phyloP scores from a whole-genome alignment of 1,284 basidiomycete genomes.

The Grifola frondosa region DNA sequence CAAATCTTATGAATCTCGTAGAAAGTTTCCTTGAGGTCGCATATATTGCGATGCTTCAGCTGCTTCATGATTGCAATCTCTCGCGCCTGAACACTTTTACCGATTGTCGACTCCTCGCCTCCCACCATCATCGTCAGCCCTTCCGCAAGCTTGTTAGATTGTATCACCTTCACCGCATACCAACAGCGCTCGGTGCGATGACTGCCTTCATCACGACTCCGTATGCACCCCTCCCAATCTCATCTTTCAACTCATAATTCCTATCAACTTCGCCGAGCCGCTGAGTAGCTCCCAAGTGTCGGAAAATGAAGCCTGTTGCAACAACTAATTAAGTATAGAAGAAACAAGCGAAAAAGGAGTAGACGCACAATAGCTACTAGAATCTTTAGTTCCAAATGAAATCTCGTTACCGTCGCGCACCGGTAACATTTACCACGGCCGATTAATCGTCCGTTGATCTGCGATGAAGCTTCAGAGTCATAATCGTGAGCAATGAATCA shows the following conservation, averaged over 20 bases:
- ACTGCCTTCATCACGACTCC: constrained; percentile 77
- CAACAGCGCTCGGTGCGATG: constrained; percentile 54
- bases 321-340: neutral
- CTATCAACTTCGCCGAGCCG: constrained; percentile 54
- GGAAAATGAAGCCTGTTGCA: constrained; percentile 49
- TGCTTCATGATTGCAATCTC: constrained; percentile 76
- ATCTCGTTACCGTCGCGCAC: constrained; percentile 82
- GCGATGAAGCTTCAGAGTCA: neutral
- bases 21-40: constrained; percentile 72
- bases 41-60: constrained; percentile 77
- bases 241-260: constrained; percentile 61
- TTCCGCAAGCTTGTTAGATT: constrained; percentile 37
- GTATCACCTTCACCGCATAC: constrained; percentile 77
- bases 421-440: constrained; percentile 51
- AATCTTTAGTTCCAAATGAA: constrained; percentile 61
- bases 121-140: constrained; percentile 2
- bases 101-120: too few relatives aligned
- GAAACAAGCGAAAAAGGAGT: constrained; percentile 8
- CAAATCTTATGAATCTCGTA: constrained; percentile 59
- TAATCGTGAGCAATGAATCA: constrained; percentile 8
- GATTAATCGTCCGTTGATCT: constrained; percentile 76
- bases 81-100: too few relatives aligned
- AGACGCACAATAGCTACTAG: constrained; percentile 59
- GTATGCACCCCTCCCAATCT: constrained; percentile 80
- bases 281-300: constrained; percentile 50